Evolutionary conservation across 768 basidiomycete species (phyloP), one percentile per base, ranked within the genome.

Genomic region (Tricholoma hemisulphureum): DNA sequence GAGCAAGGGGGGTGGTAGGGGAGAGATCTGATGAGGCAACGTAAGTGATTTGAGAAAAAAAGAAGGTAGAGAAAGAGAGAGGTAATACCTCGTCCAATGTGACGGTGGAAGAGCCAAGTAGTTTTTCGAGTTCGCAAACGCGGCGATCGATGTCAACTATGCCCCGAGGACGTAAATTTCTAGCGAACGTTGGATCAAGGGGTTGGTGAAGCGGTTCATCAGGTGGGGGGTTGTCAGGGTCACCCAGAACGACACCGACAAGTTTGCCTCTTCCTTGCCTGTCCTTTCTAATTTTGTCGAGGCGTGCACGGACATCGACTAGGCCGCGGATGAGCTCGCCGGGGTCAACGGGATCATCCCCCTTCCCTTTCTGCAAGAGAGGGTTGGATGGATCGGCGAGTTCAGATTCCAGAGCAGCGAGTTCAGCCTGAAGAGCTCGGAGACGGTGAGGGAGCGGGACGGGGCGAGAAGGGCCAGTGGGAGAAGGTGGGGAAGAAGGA

Each of bases 311-410:
- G 11, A 92, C 86, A 63, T 91, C 91, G 4, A 92, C 87, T 32
- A 93, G 71, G 0, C 88, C 91, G 48, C 84, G 82, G 53, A 93
- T 86, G 60, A 92, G 79, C 66, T 89, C 86, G 6, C 86, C 88
- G 0, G 89, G 83, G 70, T 91, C 87, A 18, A 86, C 80, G 51
- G 81, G 79, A 37, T 82, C 81, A 41, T 82, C 80, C 54, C 84
- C 83, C 24, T 79, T 74, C 56, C 87, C 87, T 55, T 80, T 81
- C 49, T 78, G 78, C 23, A 89, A 65, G 11, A 84, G 73, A 14
- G 88, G 87, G 67, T 88, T 92, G 3, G 90, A 82, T 9, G 90
- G 91, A 62, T 93, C 89, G 0, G 86, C 79, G n/a, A 95, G 77
- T 65, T 95, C 92, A 1, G 75, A 69, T 69, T 99, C 96, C 3